Evolutionary conservation across 371 early-diverging fungal genomes (phyloP).

Genomic region (Lichtheimia corymbifera): DNA sequence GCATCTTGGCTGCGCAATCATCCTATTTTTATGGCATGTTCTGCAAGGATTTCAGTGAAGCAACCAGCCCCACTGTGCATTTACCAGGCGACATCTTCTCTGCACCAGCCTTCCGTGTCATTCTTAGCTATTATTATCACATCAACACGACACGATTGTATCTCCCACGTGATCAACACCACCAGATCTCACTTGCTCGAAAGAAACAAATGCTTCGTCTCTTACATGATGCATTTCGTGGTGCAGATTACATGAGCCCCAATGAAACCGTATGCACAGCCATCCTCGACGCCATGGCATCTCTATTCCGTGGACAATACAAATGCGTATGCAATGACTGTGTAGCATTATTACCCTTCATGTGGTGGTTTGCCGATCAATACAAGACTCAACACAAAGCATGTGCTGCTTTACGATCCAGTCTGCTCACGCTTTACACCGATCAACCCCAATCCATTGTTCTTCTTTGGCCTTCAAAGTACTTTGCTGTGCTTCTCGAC

Average conservation of each 20-base stretch:
- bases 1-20: conserved; percentile 44
- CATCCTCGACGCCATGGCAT: conserved; percentile 30
- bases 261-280: conserved; percentile 29
- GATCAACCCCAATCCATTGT: conserved; percentile 39
- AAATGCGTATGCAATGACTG: conserved; percentile 45
- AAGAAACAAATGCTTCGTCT: conserved; percentile 39
- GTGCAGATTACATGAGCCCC: conserved; percentile 42
- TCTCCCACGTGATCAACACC: background rate
- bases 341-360: conserved; percentile 40
- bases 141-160: background rate
- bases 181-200: conserved; percentile 22
- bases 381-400: conserved; percentile 12
- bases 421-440: conserved; percentile 30
- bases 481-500: conserved; percentile 33
- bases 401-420: conserved; percentile 25
- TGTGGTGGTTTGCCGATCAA: conserved; percentile 44
- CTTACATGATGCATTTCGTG: conserved; percentile 41
- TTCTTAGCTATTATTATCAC: conserved; percentile 26
- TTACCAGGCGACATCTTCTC: conserved; percentile 28
- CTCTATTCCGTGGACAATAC: conserved; percentile 32
- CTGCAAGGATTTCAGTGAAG: conserved; percentile 26
- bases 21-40: conserved; percentile 47
- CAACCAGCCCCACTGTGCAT: conserved; percentile 16
- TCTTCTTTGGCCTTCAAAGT: conserved; percentile 37
- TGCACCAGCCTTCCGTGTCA: conserved; percentile 4